Base-by-base conservation (phyloP, 495 filamentous ascomycete genomes). In the Pyrenula aspistea region DNA sequence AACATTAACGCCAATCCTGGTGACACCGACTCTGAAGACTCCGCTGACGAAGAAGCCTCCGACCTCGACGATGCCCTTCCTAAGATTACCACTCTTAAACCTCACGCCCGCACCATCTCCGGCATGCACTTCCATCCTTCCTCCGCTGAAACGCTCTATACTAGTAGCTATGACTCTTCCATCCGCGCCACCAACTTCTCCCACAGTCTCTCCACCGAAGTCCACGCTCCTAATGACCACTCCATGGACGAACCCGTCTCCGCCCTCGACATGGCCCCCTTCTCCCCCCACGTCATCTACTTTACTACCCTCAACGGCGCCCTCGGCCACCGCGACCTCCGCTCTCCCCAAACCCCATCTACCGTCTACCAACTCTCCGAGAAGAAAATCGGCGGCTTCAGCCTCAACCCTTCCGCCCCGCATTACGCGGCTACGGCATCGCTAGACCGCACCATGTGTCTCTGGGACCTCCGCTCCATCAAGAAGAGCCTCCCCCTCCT, bases 331-430 rank as follows among this genome's bases (percentile, higher is more conserved):
- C 78, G 88, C 62, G 92, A 97, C 58, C 78, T 85, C 54, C 83
- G 91, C 15, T 73, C 79, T 2, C 75, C 81, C 21, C 53, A 67
- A 0, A 62, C 62, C 0, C 70, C 78, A n/a, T 72, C 79, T 10
- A 60, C 60, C 2, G 72, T 83, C 4, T 91, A 86, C 77, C 73
- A 81, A n/a, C 71, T 98, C 10, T 86, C 84, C 0, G 89, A 95
- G 54, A 92, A 93, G 69, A 98, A 98, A 64, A 96, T 98, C 54
- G 94, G 94, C 22, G 93, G 93, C 1, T 96, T 96, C 72, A 85
- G 82, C 0, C 64, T 96, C 2, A 83, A 92, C 59, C 93, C 94
- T 0, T 67, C 78, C 0, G 74, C 86, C 0, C 81, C 89, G 0
- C 84, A 97, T 67, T 82, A 93, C 47, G 65, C 93, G n/a, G 89